Conservation (phyloP, 2,329 filamentous ascomycete genomes). For the Lasiodiplodia citricola region DNA sequence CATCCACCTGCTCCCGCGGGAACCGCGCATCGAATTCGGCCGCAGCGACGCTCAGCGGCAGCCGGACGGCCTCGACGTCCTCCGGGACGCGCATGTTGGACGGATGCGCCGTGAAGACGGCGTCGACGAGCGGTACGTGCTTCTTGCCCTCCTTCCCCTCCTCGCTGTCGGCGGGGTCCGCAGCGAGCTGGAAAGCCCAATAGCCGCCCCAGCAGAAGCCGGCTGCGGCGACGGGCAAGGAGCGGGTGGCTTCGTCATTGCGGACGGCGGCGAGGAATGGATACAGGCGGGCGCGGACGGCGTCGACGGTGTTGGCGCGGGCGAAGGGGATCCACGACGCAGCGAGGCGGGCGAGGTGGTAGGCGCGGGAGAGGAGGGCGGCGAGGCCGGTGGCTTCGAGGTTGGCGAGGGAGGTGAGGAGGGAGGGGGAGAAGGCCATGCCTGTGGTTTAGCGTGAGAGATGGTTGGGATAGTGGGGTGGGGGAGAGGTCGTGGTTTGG, state of each 20-base stretch:
- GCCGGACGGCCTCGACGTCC: constrained; percentile 41
- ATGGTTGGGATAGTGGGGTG: neutral
- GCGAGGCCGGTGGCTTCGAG: constrained; percentile 37
- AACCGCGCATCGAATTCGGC: constrained; percentile 36
- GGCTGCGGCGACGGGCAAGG: constrained; percentile 36
- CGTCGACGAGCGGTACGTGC: constrained; percentile 32
- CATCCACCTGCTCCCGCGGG: constrained; percentile 37
- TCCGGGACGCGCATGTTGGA: constrained; percentile 39
- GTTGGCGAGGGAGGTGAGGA: constrained; percentile 39
- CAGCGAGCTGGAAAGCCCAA: constrained; percentile 16
- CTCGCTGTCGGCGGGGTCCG: neutral
- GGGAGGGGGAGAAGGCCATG: neutral
- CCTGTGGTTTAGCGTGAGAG: neutral
- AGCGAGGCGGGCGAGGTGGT: constrained; percentile 31
- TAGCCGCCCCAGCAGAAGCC: constrained; percentile 41
- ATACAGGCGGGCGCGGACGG: constrained; percentile 6
- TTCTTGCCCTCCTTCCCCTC: neutral
- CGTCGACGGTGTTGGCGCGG: constrained; percentile 1
- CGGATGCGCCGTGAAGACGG: constrained; percentile 44
- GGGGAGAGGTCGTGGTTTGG: too few relatives aligned
- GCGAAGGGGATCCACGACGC: constrained; percentile 12
- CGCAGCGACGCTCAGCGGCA: constrained; percentile 43
- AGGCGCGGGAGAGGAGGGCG: constrained; percentile 39
- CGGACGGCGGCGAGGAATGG: constrained; percentile 30
- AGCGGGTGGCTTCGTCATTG: constrained; percentile 30